A percentile compares a stretch with the other conserved stretches of the same genome.
Evolutionary conservation across 805 yeast species (phyloP).

Genomic region (Saturnispora serradocipensis): DNA sequence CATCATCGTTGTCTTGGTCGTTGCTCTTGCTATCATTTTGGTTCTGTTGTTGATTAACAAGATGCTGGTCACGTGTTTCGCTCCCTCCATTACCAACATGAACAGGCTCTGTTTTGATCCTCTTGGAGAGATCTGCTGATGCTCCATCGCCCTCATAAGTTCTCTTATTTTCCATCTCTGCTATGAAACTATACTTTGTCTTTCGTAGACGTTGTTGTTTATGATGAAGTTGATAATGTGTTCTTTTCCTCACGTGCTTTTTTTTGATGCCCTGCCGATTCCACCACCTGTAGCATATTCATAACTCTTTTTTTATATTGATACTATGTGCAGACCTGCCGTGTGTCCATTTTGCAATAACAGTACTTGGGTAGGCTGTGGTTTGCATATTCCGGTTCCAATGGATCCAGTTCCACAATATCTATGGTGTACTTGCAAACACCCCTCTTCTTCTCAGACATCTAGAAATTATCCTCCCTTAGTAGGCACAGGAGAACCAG

Average conservation of each 20-base stretch:
- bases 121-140: not conserved
- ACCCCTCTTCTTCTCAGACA: constrained; percentile 20
- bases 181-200: not conserved
- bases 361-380: constrained; percentile 38
- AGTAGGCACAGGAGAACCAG: constrained; percentile 25
- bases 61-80: constrained; percentile 2
- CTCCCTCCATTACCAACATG: not conserved
- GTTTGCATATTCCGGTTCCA: constrained; percentile 33
- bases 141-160: not conserved
- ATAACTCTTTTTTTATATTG: not conserved
- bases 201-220: not conserved
- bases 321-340: constrained; percentile 30
- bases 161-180: constrained; percentile 1
- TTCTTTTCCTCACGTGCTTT: constrained; percentile 4
- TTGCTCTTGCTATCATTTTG: not conserved
- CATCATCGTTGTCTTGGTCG: not conserved
- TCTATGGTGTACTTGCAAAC: constrained; percentile 31
- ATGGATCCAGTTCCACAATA: constrained; percentile 30
- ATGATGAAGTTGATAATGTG: not conserved
- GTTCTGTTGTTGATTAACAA: not conserved
- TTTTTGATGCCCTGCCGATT: not conserved
- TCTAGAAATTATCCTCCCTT: constrained; percentile 30
- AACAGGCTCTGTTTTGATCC: not conserved
- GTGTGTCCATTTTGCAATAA: constrained; percentile 26
- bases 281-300: not conserved